These are phyloP conservation scores for Epichloe festucae DNA, from an alignment of 2,329 filamentous ascomycete genomes.

Conservation along the genomic window DNA sequence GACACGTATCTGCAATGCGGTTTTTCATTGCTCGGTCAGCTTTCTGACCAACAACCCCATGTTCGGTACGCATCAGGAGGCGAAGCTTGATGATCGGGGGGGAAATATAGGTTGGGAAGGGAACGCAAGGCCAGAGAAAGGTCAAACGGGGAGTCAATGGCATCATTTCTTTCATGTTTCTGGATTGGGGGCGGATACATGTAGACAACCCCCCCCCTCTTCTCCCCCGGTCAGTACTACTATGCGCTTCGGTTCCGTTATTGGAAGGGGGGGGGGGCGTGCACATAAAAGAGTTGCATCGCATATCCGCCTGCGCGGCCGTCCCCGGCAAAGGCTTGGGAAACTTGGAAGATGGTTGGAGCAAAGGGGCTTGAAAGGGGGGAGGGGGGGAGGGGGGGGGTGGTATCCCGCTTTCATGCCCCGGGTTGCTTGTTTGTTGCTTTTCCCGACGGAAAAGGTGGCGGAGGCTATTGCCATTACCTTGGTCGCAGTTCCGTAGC, in stretches of 20 bases:
- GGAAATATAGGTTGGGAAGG: background rate
- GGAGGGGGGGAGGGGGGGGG: background rate
- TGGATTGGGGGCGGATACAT: background rate
- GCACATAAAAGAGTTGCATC: background rate
- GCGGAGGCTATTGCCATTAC: background rate
- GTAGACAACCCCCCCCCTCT: too few species aligned
- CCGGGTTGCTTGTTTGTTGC: background rate
- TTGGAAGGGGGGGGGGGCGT: background rate
- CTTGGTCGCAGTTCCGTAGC: background rate
- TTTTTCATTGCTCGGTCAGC: background rate
- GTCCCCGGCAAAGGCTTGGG: too few species aligned
- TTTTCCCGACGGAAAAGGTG: too few species aligned
- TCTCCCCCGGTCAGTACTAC: background rate
- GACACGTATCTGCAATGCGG: slow-evolving; percentile 58
- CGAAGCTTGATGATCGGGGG: background rate
- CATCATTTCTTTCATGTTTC: background rate
- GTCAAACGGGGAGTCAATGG: background rate
- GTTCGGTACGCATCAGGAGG: background rate
- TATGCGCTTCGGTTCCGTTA: background rate
- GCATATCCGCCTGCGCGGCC: background rate
- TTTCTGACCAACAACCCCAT: background rate
- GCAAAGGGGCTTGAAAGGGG: background rate
- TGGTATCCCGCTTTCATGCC: background rate
- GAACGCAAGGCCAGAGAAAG: background rate
- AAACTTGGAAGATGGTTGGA: background rate